Evolutionary conservation across 768 basidiomycete genomes (phyloP).

Genomic region (Russula sp.): DNA sequence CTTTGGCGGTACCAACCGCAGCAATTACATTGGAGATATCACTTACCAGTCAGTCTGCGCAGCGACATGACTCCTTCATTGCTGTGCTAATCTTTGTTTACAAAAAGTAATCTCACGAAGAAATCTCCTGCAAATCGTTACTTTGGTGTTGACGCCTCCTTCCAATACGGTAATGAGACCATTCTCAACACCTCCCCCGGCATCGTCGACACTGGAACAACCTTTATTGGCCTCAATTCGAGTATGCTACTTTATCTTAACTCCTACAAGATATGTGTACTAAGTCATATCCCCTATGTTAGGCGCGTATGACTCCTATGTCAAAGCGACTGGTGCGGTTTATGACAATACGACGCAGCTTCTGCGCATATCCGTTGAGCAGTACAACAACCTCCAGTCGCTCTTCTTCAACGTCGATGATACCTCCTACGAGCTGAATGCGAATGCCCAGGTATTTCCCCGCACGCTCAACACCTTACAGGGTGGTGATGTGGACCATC

Average conservation of each 20-base stretch:
- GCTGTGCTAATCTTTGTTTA: conserved; percentile 1
- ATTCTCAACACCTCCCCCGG: conserved; percentile 36
- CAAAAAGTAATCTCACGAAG: conserved; percentile 33
- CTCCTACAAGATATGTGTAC: not conserved
- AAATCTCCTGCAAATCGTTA: conserved; percentile 34
- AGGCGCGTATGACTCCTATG: conserved; percentile 37
- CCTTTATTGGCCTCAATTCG: conserved; percentile 37
- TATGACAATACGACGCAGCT: conserved; percentile 37
- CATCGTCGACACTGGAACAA: conserved; percentile 30
- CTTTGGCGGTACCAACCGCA: conserved; percentile 38
- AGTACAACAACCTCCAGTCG: conserved; percentile 36
- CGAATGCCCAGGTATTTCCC: conserved; percentile 47
- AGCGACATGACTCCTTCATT: not conserved
- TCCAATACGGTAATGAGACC: conserved; percentile 28
- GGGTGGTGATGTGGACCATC: conserved; percentile 38
- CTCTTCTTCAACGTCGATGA: conserved; percentile 38
- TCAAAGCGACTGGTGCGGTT: conserved; percentile 36
- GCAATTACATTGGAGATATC: conserved; percentile 33
- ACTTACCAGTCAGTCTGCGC: too few species aligned
- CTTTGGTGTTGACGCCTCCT: conserved; percentile 30
- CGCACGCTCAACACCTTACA: conserved; percentile 44
- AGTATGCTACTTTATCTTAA: conserved; percentile 29
- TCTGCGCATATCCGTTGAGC: conserved; percentile 33
- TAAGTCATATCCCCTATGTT: conserved; percentile 27
- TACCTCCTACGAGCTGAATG: conserved; percentile 40